Evolutionary conservation across 345 rosid species (phyloP).

Genomic region (Eucalyptus tenuipes): DNA sequence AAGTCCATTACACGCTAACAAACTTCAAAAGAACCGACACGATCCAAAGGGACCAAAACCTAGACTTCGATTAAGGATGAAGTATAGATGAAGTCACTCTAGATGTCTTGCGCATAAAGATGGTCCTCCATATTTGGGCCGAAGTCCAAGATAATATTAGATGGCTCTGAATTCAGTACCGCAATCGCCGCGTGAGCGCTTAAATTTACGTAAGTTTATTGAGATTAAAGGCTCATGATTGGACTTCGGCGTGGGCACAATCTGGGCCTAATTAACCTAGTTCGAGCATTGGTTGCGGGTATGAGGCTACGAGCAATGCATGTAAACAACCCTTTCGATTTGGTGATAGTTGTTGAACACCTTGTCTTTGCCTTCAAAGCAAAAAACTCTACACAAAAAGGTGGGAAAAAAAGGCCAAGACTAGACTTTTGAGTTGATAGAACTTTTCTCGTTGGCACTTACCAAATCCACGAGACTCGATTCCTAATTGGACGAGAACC

Average conservation of each 20-base stretch:
- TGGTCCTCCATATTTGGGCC: neutral
- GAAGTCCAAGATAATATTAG: neutral
- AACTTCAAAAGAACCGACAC: neutral
- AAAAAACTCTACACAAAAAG: neutral
- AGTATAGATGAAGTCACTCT: neutral
- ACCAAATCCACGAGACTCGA: neutral
- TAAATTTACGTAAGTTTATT: neutral
- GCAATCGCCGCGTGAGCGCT: neutral
- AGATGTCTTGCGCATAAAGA: neutral
- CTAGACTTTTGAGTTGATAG: neutral
- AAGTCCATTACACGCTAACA: neutral
- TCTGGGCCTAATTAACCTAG: neutral
- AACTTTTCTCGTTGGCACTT: neutral
- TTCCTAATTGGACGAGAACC: neutral
- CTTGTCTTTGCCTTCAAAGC: neutral
- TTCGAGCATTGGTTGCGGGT: neutral
- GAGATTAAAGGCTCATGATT: neutral
- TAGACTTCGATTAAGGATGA: neutral
- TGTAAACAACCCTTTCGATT: neutral
- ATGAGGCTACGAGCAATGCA: neutral
- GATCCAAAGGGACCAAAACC: neutral
- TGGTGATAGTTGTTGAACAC: neutral
- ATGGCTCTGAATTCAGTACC: neutral
- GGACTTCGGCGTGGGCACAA: neutral
- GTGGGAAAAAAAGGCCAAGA: neutral